Evolutionary conservation across 2,329 filamentous ascomycete species (phyloP).

Genomic region (Penicillium palitans): DNA sequence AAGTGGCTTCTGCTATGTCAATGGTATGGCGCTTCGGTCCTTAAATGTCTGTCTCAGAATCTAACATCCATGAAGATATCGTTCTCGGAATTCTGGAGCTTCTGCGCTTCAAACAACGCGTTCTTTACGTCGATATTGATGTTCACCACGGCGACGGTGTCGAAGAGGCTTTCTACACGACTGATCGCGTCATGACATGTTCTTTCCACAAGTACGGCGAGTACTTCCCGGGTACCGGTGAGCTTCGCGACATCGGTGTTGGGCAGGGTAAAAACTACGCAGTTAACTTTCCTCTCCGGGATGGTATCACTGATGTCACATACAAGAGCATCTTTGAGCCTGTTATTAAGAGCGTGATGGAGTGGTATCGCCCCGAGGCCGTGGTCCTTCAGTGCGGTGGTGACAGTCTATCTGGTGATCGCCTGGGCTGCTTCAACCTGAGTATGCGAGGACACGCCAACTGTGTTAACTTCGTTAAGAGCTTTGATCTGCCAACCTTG

Average conservation of each 20-base stretch:
- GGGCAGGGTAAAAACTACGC: conserved; percentile 67
- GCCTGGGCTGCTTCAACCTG: conserved; percentile 68
- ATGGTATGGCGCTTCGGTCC: conserved; percentile 51
- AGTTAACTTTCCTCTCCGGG: conserved; percentile 68
- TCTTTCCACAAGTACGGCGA: conserved; percentile 74
- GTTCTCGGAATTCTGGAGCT: conserved; percentile 66
- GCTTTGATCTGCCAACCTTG: conserved; percentile 64
- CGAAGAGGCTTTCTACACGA: conserved; percentile 71
- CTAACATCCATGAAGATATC: conserved; percentile 53
- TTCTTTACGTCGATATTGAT: conserved; percentile 68
- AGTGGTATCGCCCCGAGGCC: conserved; percentile 66
- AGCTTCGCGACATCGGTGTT: conserved; percentile 67
- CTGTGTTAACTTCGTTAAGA: conserved; percentile 68
- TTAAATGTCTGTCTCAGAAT: not conserved
- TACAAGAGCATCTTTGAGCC: conserved; percentile 71
- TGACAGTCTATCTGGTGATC: conserved; percentile 66
- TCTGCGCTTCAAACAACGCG: conserved; percentile 63
- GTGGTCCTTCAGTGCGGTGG: conserved; percentile 70
- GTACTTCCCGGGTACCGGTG: conserved; percentile 70
- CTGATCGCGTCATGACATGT: conserved; percentile 69
- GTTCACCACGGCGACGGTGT: conserved; percentile 69
- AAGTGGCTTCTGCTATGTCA: conserved; percentile 97
- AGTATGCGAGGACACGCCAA: conserved; percentile 71
- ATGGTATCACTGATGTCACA: conserved; percentile 67
- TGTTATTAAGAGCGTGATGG: conserved; percentile 67